Evolutionary conservation across 495 filamentous ascomycete species (phyloP), one percentile per base, ranked within the genome.

Genomic region (Saxophila tyrrhenica): DNA sequence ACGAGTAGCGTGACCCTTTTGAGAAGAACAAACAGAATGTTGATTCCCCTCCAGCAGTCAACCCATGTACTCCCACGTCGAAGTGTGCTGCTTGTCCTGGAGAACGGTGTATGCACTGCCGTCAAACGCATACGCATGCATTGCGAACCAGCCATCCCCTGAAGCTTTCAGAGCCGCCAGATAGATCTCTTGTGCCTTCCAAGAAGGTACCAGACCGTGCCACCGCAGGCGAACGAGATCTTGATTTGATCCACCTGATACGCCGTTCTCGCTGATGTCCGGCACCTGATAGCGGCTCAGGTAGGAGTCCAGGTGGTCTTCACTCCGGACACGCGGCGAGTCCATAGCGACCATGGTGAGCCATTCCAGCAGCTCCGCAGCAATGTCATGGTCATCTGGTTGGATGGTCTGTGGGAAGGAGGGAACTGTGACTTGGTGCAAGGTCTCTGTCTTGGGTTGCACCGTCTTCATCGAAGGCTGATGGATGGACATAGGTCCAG

Each of bases 201-300:
- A 43, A 11, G 64, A 47, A 15, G 64, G 47, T 25, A 65, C 62
- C 48, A 72, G 67, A 11, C 67, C 68, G 20, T 60, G 59, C 67
- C 68, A 72, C 21, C 60, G 55, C 32, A 70, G 24, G 1, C 46
- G 43, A 16, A 63, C 59, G 16, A 71, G 58, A 42, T 62, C 48
- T 46, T 41, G 25, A 15, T 21, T 51, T 2, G 48, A 25, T 16
- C 11, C 21, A 21, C 25, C 42, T 35, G 19, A 17, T n/a, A 32
- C 25, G 25, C n/a, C 24, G 11, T 23, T 21, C 2, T 25, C 46
- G 11, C 32, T 35, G 24, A 65, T 62, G 0, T 72, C 72, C 15
- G 85, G 86, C 7, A 83, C 73, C n/a, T 70, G 64, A 65, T 96
- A 98, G n/a, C 85, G 80, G 51, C 82, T 82, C 13, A 98, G 72